Evolutionary conservation across 2,329 filamentous ascomycete genomes (phyloP).

Genomic region (Ophiocordyceps camponoti-leonardi): DNA sequence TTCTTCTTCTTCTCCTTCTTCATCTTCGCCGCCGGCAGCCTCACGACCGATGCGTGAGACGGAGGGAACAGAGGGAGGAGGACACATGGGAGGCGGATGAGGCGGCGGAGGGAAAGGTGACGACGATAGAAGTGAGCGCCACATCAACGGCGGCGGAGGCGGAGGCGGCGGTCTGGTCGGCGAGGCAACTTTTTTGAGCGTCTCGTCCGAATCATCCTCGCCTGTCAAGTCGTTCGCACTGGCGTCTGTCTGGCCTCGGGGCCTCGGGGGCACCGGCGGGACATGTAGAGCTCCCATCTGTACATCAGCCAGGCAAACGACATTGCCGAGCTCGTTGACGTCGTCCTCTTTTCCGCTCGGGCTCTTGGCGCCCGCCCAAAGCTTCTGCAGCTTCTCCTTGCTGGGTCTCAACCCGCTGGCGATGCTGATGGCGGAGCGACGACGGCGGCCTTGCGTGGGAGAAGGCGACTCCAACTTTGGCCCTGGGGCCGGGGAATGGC

Average conservation of each 20-base stretch:
- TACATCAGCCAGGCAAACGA: constrained; percentile 1
- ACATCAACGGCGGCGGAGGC: neutral
- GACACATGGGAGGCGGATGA: neutral
- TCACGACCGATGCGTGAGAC: neutral
- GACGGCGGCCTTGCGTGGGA: neutral
- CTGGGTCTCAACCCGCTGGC: constrained; percentile 9
- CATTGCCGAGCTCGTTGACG: constrained; percentile 5
- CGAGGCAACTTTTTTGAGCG: neutral
- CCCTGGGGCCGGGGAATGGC: neutral
- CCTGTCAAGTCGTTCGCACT: neutral
- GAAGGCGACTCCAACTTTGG: neutral
- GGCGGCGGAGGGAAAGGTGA: neutral
- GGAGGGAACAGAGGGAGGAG: constrained; percentile 12
- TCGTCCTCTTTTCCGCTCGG: constrained; percentile 8
- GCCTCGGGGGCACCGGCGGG: constrained; percentile 1
- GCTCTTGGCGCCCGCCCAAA: constrained; percentile 11
- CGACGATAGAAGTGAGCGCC: neutral
- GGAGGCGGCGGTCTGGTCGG: constrained; percentile 2
- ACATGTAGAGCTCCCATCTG: constrained; percentile 3
- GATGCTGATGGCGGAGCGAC: constrained; percentile 3
- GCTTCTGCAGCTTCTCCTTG: constrained; percentile 14
- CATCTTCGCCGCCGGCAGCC: neutral
- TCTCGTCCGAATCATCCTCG: neutral
- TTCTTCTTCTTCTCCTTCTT: neutral
- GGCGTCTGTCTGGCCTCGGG: neutral